A percentile compares a stretch with the other conserved stretches of the same genome.
Evolutionary conservation across 2,329 filamentous ascomycete genomes (phyloP).

Genomic region (Paracorniculantispora psalliotae): DNA sequence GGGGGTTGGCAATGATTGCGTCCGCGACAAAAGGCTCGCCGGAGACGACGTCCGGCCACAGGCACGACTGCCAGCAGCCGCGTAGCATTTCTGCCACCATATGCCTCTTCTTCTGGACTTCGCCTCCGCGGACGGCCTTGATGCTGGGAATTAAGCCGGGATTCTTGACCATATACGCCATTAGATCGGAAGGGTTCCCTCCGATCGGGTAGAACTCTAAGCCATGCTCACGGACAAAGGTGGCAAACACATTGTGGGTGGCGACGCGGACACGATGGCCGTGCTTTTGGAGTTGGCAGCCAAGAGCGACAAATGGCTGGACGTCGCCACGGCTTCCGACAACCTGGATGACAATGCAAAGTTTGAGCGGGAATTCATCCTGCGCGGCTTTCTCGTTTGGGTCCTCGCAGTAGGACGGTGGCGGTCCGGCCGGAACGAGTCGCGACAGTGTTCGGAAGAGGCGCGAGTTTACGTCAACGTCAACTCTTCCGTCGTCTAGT

Average conservation of each 20-base stretch:
- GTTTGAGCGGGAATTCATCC: no score
- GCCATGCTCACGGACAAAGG: conserved; percentile 42
- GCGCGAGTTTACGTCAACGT: no score
- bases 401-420: no score
- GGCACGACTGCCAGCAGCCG: conserved; percentile 20
- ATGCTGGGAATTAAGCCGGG: conserved; percentile 26
- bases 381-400: no score
- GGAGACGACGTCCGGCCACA: background rate
- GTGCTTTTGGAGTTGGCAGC: conserved; percentile 62
- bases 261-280: conserved; percentile 70
- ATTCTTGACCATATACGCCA: conserved; percentile 28
- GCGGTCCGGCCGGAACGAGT: no score
- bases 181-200: conserved; percentile 43
- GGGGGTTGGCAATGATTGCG: conserved; percentile 81
- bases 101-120: conserved; percentile 23
- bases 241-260: conserved; percentile 51
- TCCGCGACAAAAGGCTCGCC: conserved; percentile 59
- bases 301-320: conserved; percentile 71
- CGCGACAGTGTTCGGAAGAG: no score
- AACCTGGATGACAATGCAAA: conserved; percentile 77
- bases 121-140: conserved; percentile 22
- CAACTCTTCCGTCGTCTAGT: no score
- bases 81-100: conserved; percentile 22
- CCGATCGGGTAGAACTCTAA: conserved; percentile 53
- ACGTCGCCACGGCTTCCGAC: conserved; percentile 76